Conservation (phyloP, 2,329 filamentous ascomycete species). For the Cadophora sp. region DNA sequence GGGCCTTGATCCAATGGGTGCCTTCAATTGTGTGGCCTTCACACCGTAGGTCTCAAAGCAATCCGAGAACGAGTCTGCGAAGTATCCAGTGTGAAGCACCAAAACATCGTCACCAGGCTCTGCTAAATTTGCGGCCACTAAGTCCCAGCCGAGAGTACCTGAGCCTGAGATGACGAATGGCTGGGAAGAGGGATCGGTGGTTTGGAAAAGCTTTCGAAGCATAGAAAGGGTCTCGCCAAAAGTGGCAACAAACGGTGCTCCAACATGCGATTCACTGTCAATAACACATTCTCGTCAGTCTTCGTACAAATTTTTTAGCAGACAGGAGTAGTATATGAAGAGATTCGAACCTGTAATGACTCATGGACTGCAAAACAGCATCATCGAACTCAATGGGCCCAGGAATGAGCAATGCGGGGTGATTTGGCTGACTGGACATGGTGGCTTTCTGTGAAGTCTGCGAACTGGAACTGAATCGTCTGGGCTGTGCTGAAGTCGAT, state of each 20-base stretch:
- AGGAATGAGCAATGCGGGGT: conserved; percentile 86
- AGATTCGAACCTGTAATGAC: conserved; percentile 78
- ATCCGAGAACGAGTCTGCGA: conserved; percentile 92
- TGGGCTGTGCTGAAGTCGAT: conserved; percentile 27
- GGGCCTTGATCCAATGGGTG: conserved; percentile 85
- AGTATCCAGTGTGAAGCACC: conserved; percentile 96
- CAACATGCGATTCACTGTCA: conserved; percentile 89
- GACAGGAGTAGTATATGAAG: neutral
- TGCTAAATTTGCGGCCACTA: conserved; percentile 91
- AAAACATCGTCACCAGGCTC: conserved; percentile 90
- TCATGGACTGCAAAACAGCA: conserved; percentile 93
- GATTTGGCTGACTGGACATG: conserved; percentile 68
- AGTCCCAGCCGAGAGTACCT: conserved; percentile 94
- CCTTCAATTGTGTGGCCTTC: conserved; percentile 87
- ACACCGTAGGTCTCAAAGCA: conserved; percentile 92
- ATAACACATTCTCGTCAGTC: conserved; percentile 28
- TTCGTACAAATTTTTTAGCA: neutral
- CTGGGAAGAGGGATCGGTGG: conserved; percentile 79
- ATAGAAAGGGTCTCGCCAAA: conserved; percentile 91
- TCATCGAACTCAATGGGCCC: conserved; percentile 99
- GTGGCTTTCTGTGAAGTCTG: conserved; percentile 31
- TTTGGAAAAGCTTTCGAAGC: conserved; percentile 94
- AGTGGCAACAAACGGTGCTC: conserved; percentile 82
- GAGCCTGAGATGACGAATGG: conserved; percentile 94
- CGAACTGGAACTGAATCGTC: conserved; percentile 32